A percentile compares a stretch with the other conserved stretches of the same genome.
These are phyloP conservation scores for Colletotrichum magnum DNA, from an alignment of 2,329 filamentous ascomycete species.

Conservation along the genomic window DNA sequence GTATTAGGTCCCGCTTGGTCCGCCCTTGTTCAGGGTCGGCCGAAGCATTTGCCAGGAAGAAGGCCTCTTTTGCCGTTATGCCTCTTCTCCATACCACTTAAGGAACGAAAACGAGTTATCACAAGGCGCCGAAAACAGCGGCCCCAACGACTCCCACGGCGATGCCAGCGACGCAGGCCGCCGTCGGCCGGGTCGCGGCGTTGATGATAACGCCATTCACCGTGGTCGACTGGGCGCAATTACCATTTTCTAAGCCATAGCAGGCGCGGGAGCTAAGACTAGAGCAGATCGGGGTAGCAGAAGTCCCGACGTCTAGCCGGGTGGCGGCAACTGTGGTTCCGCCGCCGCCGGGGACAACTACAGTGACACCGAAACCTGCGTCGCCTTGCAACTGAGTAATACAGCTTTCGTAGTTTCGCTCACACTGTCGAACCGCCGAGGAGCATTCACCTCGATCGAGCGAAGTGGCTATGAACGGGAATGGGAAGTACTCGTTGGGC, in stretches of 20 bases:
- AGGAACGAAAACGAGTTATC: constrained; percentile 7
- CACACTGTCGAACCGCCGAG: constrained; percentile 66
- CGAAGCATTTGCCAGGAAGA: too few relatives aligned
- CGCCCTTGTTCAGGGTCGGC: too few relatives aligned
- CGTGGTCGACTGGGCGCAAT: constrained; percentile 51
- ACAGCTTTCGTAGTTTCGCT: constrained; percentile 68
- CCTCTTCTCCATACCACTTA: too few relatives aligned
- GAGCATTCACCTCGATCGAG: constrained; percentile 68
- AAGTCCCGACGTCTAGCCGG: constrained; percentile 56
- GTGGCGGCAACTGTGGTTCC: constrained; percentile 65
- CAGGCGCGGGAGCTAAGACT: constrained; percentile 69
- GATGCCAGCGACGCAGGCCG: constrained; percentile 34
- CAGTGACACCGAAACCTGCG: constrained; percentile 65
- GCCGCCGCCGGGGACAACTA: constrained; percentile 67
- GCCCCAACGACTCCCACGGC: constrained; percentile 35
- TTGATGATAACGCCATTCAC: constrained; percentile 42
- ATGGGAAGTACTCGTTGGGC: constrained; percentile 71
- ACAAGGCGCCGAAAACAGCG: constrained; percentile 33
- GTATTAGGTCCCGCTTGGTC: too few relatives aligned
- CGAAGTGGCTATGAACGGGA: constrained; percentile 69
- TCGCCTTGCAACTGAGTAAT: constrained; percentile 62
- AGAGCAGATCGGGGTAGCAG: constrained; percentile 68
- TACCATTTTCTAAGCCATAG: constrained; percentile 56
- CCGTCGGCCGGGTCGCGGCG: constrained; percentile 33
- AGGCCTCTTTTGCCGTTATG: too few relatives aligned